Evolutionary conservation across 345 rosid species (phyloP).

Genomic region (Pseudoturritis turrita): DNA sequence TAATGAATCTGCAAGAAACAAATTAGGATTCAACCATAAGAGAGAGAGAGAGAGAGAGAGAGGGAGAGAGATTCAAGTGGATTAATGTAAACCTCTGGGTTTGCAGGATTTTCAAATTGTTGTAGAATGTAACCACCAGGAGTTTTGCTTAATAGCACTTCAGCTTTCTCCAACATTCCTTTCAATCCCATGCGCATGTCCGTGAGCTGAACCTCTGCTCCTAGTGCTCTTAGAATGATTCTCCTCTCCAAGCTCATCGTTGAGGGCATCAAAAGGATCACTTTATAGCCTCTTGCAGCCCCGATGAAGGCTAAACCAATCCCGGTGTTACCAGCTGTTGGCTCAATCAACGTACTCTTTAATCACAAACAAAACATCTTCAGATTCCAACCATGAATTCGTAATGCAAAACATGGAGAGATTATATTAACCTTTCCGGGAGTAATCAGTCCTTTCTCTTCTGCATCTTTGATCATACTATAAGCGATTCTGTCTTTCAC

Average conservation of each 20-base stretch:
- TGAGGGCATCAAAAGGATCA: slow-evolving; percentile 55
- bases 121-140: slow-evolving; percentile 43
- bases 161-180: slow-evolving; percentile 39
- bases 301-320: slow-evolving; percentile 63
- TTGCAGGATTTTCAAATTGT: slow-evolving; percentile 42
- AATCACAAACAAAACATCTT: neutral
- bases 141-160: slow-evolving; percentile 47
- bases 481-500: slow-evolving; percentile 60
- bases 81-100: slow-evolving; percentile 63
- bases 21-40: neutral
- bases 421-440: slow-evolving; percentile 71
- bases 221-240: slow-evolving; percentile 60
- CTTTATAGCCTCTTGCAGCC: slow-evolving; percentile 63
- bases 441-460: slow-evolving; percentile 57
- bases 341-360: slow-evolving; percentile 52
- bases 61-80: neutral
- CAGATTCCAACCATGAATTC: neutral
- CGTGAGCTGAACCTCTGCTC: slow-evolving; percentile 56
- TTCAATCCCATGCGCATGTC: slow-evolving; percentile 38
- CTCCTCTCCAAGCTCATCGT: slow-evolving; percentile 58
- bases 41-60: neutral
- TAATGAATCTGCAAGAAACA: slow-evolving; percentile 56
- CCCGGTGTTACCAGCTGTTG: slow-evolving; percentile 75
- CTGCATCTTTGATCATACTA: slow-evolving; percentile 71
- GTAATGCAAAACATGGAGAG: too few relatives aligned